Evolutionary conservation across 306 rosid genomes (phyloP), one percentile per base, ranked within the genome.

Genomic region (Astragalus membranaceus): DNA sequence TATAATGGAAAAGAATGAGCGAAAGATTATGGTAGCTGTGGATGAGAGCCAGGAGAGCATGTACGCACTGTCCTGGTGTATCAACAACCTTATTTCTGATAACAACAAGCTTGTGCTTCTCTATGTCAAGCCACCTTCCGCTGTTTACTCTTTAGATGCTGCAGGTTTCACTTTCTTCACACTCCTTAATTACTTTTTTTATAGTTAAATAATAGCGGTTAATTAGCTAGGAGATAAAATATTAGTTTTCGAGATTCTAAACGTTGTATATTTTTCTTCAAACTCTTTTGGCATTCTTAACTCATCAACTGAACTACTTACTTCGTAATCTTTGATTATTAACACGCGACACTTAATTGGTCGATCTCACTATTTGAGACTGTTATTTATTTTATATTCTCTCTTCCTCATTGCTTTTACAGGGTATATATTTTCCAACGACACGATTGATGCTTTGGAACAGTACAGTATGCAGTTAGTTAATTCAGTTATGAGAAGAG

Each of bases 1-100:
- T 5, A 7, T 3, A 36, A 74, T 75, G 87, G 84, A 57, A 69
- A 79, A 37, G 16, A 72, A 12, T 55, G 91, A 78, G 50, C 64
- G 48, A 50, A 84, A 72, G 75, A 83, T 89, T 1, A 80, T 92
- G 80, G 96, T 88, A 11, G 98, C 96, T 3, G 89, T 89, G 55
- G 98, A 92, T 69, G 95, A 92, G 74, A 86, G 96, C 67, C 62
- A 88, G 54, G 95, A 92, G 83, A 92, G 98, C 77, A 92, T 88
- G 96, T 61, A 70, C 56, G 96, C 96, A 0, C 80, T 92, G 3
- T 80, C 90, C 0, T 92, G 96, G 96, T 89, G 96, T 78, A 83
- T 89, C 33, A 61, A 69, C 6, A 85, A 86, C 63, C 87, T 92
- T 17, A 63, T 79, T 66, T 64, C 88, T 59, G 78, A 71, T 3